A percentile compares a stretch with the other conserved stretches of the same genome.
phyloP scores from a whole-genome alignment of 257 asterid species.

The Rauvolfia tetraphylla region DNA sequence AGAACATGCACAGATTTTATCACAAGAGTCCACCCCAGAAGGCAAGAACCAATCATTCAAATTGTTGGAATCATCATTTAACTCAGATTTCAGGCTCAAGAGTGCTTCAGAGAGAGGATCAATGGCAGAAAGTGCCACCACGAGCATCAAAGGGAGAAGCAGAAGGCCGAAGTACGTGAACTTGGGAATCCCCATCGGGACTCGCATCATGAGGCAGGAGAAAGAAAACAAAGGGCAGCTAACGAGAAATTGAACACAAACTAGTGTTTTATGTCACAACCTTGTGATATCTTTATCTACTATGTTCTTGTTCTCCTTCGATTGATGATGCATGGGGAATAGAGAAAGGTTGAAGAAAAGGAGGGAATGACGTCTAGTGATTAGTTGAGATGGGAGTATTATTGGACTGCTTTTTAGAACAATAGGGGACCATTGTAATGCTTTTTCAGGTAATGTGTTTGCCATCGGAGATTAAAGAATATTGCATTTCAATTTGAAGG shows the following conservation, averaged over 20 bases:
- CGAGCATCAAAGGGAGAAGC: conserved; percentile 24
- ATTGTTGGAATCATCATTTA: conserved; percentile 48
- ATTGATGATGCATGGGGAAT: conserved; percentile 71
- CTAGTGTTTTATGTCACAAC: conserved; percentile 14
- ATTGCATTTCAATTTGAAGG: conserved; percentile 10
- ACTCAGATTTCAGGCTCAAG: conserved; percentile 64
- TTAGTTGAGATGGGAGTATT: conserved; percentile 35
- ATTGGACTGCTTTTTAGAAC: conserved; percentile 47
- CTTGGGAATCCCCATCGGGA: conserved; percentile 80
- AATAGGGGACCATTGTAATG: conserved; percentile 39
- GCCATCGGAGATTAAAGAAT: conserved; percentile 36
- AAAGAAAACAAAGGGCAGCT: not conserved
- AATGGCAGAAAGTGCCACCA: conserved; percentile 29
- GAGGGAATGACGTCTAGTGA: conserved; percentile 22
- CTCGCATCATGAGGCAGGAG: conserved; percentile 41
- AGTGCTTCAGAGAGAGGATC: conserved; percentile 84
- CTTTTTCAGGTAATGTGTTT: conserved; percentile 39
- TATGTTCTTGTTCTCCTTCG: conserved; percentile 14
- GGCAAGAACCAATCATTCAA: conserved; percentile 65
- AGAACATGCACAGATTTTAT: conserved; percentile 58
- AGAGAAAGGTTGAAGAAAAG: conserved; percentile 42
- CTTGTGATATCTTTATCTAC: conserved; percentile 20
- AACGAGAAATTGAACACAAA: conserved; percentile 18
- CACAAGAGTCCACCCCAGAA: conserved; percentile 24
- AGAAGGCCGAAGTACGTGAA: conserved; percentile 31